Evolutionary conservation across 352 stramenopile genomes (phyloP).

Genomic region (Pythium phragmiticola): DNA sequence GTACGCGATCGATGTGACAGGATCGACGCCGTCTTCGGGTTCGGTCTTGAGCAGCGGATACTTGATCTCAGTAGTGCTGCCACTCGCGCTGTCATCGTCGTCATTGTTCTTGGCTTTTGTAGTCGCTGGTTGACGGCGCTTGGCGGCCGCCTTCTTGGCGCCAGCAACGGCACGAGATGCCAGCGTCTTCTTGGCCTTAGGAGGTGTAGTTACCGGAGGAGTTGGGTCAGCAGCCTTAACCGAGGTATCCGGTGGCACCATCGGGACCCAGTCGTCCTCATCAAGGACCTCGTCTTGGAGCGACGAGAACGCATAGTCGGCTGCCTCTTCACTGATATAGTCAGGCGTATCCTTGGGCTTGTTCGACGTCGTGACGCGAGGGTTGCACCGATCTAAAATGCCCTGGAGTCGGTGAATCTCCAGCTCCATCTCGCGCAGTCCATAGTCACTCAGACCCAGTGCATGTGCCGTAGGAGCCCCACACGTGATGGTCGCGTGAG

Average conservation of each 20-base stretch:
- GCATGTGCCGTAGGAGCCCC: slow-evolving; percentile 79
- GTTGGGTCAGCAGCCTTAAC: no score
- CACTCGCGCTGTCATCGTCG: slow-evolving; percentile 30
- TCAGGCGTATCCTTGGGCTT: slow-evolving; percentile 26
- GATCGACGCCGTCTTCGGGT: slow-evolving; percentile 52
- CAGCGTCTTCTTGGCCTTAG: slow-evolving; percentile 33
- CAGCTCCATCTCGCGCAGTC: slow-evolving; percentile 81
- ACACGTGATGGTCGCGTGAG: slow-evolving; percentile 73
- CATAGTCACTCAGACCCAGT: slow-evolving; percentile 72
- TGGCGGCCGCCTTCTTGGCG: slow-evolving; percentile 38
- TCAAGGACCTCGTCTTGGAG: slow-evolving; percentile 44
- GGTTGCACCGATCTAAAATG: slow-evolving; percentile 64
- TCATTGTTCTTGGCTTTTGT: slow-evolving; percentile 39
- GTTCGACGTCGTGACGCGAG: slow-evolving; percentile 25
- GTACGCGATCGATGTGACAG: slow-evolving; percentile 53
- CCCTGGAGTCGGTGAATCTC: slow-evolving; percentile 67
- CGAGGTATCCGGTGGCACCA: no score
- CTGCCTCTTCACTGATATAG: slow-evolving; percentile 50
- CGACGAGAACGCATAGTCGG: slow-evolving; percentile 51
- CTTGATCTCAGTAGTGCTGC: slow-evolving; percentile 35
- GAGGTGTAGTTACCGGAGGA: background rate
- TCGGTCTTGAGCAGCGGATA: slow-evolving; percentile 72
- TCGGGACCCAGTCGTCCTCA: slow-evolving; percentile 24
- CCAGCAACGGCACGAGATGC: slow-evolving; percentile 56
- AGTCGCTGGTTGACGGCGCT: slow-evolving; percentile 38